These are phyloP conservation scores for Plantago major DNA, from an alignment of 257 asterid species.

Conservation along the genomic window DNA sequence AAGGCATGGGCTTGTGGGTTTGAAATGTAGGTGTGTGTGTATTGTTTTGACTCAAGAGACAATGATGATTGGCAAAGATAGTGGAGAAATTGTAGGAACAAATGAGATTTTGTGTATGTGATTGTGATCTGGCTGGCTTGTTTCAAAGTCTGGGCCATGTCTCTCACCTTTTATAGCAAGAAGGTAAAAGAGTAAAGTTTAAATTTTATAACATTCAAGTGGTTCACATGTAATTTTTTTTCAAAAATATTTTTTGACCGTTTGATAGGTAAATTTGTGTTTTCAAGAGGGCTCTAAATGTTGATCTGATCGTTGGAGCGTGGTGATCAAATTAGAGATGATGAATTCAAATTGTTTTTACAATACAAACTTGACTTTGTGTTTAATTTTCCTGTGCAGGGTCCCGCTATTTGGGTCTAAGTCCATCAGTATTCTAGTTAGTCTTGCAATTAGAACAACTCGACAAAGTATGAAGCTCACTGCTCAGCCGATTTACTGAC, in stretches of 20 bases:
- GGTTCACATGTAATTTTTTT: neutral
- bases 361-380: neutral
- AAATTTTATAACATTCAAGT: neutral
- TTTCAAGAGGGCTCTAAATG: neutral
- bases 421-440: too few species aligned
- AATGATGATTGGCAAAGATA: constrained; percentile 5
- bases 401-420: too few species aligned
- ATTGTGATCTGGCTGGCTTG: too few species aligned
- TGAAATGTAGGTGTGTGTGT: neutral
- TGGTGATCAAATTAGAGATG: too few species aligned
- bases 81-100: constrained; percentile 2
- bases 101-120: neutral
- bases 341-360: neutral
- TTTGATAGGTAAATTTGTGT: neutral
- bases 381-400: neutral
- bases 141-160: neutral
- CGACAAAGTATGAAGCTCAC: too few species aligned
- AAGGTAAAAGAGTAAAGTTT: neutral
- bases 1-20: constrained; percentile 25
- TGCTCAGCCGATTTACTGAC: too few species aligned
- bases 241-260: constrained; percentile 3
- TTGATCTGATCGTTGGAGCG: constrained; percentile 4
- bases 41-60: neutral
- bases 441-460: too few species aligned
- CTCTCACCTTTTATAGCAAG: neutral